Evolutionary conservation across 2,329 filamentous ascomycete species (phyloP), one percentile per base, ranked within the genome.

Genomic region (Ascochyta lentis): DNA sequence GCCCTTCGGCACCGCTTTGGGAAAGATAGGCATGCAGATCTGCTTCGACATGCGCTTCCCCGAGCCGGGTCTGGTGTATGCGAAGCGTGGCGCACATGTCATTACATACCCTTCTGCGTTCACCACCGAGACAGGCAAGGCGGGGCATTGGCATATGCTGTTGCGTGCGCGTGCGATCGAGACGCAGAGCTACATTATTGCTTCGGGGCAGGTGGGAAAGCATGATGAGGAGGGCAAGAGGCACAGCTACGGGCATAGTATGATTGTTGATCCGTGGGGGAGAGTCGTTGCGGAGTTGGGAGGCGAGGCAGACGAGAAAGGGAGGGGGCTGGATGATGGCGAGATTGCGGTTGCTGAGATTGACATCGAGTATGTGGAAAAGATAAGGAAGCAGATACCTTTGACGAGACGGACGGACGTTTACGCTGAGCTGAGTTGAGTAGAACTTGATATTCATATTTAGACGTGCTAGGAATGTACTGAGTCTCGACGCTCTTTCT

Each of bases 11-110:
- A 90, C 88, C 0, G 77, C 85, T 0, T 72, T 96, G 10, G 93
- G 93, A 13, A 86, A 85, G 33, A 82, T 97, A 19, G 94, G 92
- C 19, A 81, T 89, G 58, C 82, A 89, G 49, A 96, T 97, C 59
- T 97, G 94, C 78, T 97, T 97, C 74, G 94, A 97, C 77, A 78
- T 97, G 59, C 86, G 92, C 1, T 96, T 95, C 70, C 86, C 92
- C 0, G 91, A 96, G 71, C 84, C 89, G 8, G 84, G 86, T 0
- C 75, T 95, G 9, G 82, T 86, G 1, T 81, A 96, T 16, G 84
- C 85, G 26, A 78, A 84, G 6, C 84, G 86, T 51, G 80, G 83
- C 22, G 91, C 92, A 1, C 87, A 96, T 59, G 79, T 96, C 49
- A 79, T 97, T 45, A 86, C 91, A 0, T 97, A 94, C 70, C 94